These are phyloP conservation scores for Astragalus membranaceus DNA, from an alignment of 306 rosid genomes.

Conservation along the genomic window DNA sequence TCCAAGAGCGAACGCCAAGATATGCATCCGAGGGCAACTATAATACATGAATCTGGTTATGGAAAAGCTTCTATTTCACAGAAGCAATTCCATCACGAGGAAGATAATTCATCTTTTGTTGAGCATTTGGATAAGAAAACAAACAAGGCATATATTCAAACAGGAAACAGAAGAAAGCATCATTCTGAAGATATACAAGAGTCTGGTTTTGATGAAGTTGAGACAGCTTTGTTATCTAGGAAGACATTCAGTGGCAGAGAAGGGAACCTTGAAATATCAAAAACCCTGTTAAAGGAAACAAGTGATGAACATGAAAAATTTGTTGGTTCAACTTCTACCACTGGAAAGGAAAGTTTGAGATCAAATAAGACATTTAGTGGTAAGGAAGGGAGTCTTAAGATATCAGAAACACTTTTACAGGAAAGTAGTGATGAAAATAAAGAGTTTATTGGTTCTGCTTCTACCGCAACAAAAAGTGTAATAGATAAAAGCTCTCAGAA, in stretches of 20 bases:
- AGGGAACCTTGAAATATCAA: slow-evolving; percentile 37
- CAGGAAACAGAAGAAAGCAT: slow-evolving; percentile 35
- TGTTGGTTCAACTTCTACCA: slow-evolving; percentile 22
- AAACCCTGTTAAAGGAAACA: slow-evolving; percentile 28
- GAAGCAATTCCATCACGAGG: slow-evolving; percentile 32
- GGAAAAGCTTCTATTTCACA: slow-evolving; percentile 41
- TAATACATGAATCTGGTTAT: slow-evolving; percentile 31
- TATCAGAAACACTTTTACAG: slow-evolving; percentile 25
- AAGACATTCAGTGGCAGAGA: slow-evolving; percentile 22
- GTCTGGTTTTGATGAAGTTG: slow-evolving; percentile 22
- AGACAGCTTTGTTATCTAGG: slow-evolving; percentile 24
- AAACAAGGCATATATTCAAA: slow-evolving; percentile 34
- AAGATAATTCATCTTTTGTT: slow-evolving; percentile 35
- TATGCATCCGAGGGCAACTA: slow-evolving; percentile 26
- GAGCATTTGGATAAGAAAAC: slow-evolving; percentile 29
- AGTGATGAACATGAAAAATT: slow-evolving; percentile 22
- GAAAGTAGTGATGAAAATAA: slow-evolving; percentile 30
- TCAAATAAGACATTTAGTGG: slow-evolving; percentile 25
- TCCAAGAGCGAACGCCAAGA: slow-evolving; percentile 35
- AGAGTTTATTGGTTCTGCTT: slow-evolving; percentile 18
- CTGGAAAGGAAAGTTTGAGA: slow-evolving; percentile 24
- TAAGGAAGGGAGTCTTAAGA: slow-evolving; percentile 35
- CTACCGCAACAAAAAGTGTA: slow-evolving; percentile 23
- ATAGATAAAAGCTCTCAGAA: slow-evolving; percentile 32
- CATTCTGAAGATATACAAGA: slow-evolving; percentile 29